Percentiles rank a stretch among this genome's conserved stretches.
phyloP scores from a whole-genome alignment of 805 yeast species.

The Sugiyamaella chiloensis region DNA sequence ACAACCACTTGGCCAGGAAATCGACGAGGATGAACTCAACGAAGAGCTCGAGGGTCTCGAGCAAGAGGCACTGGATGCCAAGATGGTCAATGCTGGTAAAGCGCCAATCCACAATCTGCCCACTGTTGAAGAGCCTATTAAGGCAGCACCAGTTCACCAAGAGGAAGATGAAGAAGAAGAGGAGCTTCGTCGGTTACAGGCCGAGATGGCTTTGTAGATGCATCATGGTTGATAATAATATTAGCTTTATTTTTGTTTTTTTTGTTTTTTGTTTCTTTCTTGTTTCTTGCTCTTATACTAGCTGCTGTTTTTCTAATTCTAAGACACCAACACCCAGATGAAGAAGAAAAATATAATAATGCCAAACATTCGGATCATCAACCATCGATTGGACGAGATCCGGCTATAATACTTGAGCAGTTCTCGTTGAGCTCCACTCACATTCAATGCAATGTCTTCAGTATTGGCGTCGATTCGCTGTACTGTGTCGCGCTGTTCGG shows the following conservation, averaged over 20 bases:
- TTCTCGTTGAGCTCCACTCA: slow-evolving; percentile 92
- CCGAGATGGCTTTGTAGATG: slow-evolving; percentile 41
- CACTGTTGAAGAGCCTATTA: slow-evolving; percentile 20
- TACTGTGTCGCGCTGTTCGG: slow-evolving; percentile 94
- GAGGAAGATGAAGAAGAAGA: slow-evolving; percentile 45
- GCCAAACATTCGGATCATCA: slow-evolving; percentile 85
- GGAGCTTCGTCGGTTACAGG: slow-evolving; percentile 42
- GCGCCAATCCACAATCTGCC: slow-evolving; percentile 37
- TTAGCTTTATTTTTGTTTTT: too few relatives aligned
- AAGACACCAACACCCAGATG: slow-evolving; percentile 16
- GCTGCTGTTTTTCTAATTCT: too few relatives aligned
- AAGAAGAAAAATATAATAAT: slow-evolving; percentile 49
- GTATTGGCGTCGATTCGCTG: slow-evolving; percentile 94
- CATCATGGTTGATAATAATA: not conserved
- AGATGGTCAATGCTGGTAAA: slow-evolving; percentile 47
- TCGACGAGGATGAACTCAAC: slow-evolving; percentile 84
- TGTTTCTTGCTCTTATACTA: slow-evolving; percentile 2
- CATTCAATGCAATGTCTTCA: slow-evolving; percentile 86
- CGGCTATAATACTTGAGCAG: slow-evolving; percentile 83
- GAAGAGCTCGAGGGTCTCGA: slow-evolving; percentile 88
- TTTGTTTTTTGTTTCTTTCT: too few relatives aligned
- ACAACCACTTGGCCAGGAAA: slow-evolving; percentile 81
- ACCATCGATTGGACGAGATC: slow-evolving; percentile 88
- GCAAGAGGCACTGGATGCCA: slow-evolving; percentile 70
- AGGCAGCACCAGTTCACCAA: slow-evolving; percentile 30